Percentiles rank a stretch among this genome's conserved stretches.
Evolutionary conservation across 106 monocot species (phyloP).

Genomic region (Dioscorea alata): DNA sequence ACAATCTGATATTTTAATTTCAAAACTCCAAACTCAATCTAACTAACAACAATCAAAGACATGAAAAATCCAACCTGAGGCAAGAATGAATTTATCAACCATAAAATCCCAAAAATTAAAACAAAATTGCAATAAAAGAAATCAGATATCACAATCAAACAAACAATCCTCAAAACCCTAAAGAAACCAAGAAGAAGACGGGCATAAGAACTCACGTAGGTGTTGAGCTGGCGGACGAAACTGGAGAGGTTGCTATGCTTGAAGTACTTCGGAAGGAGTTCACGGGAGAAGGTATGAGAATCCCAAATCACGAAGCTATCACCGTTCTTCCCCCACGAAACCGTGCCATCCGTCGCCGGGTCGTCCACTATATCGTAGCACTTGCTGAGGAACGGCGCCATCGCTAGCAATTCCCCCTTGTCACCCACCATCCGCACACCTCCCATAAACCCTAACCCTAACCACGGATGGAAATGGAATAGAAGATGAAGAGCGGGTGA

Average conservation of each 20-base stretch:
- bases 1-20: too few species aligned
- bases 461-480: neutral
- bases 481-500: neutral
- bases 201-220: conserved; percentile 5
- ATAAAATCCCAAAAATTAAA: neutral
- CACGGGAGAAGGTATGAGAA: conserved; percentile 1
- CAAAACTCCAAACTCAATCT: neutral
- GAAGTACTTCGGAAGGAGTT: conserved; percentile 12
- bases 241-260: conserved; percentile 20
- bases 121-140: neutral
- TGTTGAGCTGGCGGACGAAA: conserved; percentile 24
- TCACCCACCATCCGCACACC: neutral
- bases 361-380: conserved; percentile 15
- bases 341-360: conserved; percentile 9
- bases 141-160: neutral
- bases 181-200: neutral
- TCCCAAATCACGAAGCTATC: conserved; percentile 15
- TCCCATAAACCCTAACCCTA: conserved; percentile 1
- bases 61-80: neutral
- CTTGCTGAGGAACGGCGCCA: conserved; percentile 8
- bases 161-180: neutral
- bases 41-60: neutral
- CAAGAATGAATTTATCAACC: neutral
- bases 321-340: conserved; percentile 1
- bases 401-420: neutral